Percentiles rank a stretch among this genome's conserved stretches.
Evolutionary conservation across 1,284 basidiomycete genomes (phyloP).

Genomic region (Ceratobasidium sp.): DNA sequence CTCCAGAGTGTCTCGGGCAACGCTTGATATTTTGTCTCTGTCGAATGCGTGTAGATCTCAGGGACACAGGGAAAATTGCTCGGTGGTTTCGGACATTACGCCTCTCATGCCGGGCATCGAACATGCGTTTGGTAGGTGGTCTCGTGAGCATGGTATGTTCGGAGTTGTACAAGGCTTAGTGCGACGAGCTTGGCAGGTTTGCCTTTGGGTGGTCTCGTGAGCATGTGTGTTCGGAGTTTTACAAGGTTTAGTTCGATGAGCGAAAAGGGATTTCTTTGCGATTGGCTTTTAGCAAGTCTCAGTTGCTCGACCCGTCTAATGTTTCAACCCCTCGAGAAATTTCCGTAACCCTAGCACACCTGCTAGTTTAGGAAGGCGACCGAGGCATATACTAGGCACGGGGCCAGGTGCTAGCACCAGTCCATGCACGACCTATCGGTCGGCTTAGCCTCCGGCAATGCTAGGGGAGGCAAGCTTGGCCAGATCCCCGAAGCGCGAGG

Average conservation of each 20-base stretch:
- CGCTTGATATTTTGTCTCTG: not conserved
- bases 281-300: not conserved
- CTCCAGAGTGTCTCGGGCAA: not conserved
- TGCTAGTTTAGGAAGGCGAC: not conserved
- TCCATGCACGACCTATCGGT: too few species aligned
- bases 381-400: not conserved
- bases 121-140: not conserved
- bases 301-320: not conserved
- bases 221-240: not conserved
- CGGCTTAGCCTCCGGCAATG: too few species aligned
- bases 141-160: not conserved
- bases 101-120: not conserved
- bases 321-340: slow-evolving; percentile 2
- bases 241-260: not conserved
- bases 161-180: not conserved
- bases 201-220: not conserved
- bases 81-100: not conserved
- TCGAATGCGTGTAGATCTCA: slow-evolving; percentile 2
- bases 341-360: slow-evolving; percentile 7
- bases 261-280: not conserved
- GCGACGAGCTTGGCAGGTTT: too few species aligned
- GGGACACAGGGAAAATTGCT: not conserved
- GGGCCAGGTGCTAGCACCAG: too few species aligned
- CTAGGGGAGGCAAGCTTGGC: too few species aligned
- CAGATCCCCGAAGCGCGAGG: not conserved